phyloP scores from a whole-genome alignment of 2,329 filamentous ascomycete genomes.

The Alternaria solani region DNA sequence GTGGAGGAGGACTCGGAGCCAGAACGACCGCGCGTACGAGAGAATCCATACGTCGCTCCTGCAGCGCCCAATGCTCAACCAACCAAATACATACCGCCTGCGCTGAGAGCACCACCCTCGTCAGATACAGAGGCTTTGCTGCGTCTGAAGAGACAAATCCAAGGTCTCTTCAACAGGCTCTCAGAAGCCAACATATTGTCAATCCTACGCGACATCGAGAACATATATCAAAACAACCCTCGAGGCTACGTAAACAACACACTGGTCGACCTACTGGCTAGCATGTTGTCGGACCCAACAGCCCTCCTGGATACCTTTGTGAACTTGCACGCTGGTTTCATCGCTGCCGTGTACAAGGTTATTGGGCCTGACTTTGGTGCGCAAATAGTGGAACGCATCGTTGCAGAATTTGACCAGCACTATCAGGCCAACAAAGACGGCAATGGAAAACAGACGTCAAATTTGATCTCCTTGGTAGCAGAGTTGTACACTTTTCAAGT shows the following conservation, averaged over 20 bases:
- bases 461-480: slow-evolving; percentile 82
- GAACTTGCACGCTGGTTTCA: slow-evolving; percentile 88
- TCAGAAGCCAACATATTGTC: slow-evolving; percentile 89
- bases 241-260: slow-evolving; percentile 88
- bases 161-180: slow-evolving; percentile 90
- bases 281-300: slow-evolving; percentile 80
- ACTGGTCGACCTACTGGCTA: slow-evolving; percentile 78
- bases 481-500: slow-evolving; percentile 94
- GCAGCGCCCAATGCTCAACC: slow-evolving; percentile 52
- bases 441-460: slow-evolving; percentile 68
- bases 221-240: slow-evolving; percentile 82
- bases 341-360: slow-evolving; percentile 85
- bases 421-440: slow-evolving; percentile 59
- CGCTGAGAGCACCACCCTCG: slow-evolving; percentile 70
- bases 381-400: slow-evolving; percentile 79
- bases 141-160: slow-evolving; percentile 78
- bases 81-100: slow-evolving; percentile 89
- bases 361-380: slow-evolving; percentile 90
- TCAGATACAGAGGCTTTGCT: slow-evolving; percentile 72
- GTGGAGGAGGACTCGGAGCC: slow-evolving; percentile 40
- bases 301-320: slow-evolving; percentile 86
- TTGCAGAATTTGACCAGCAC: slow-evolving; percentile 75
- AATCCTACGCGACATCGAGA: slow-evolving; percentile 82
- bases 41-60: slow-evolving; percentile 91
- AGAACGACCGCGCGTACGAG: slow-evolving; percentile 61